Evolutionary conservation across 108 stramenopile species (phyloP).

Genomic region (Nitzschia sp.): DNA sequence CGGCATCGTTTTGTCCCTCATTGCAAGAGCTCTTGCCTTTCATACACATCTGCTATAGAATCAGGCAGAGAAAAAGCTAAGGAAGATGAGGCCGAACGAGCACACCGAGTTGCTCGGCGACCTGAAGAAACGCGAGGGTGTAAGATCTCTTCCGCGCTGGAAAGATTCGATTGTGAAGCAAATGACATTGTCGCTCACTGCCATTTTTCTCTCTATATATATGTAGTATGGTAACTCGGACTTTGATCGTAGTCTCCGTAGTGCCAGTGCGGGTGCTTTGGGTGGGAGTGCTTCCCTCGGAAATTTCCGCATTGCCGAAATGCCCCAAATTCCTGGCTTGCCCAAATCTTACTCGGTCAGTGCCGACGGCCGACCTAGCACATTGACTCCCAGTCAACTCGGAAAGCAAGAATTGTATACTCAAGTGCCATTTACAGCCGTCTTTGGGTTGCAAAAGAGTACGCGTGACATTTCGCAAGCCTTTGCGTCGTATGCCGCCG

Average conservation of each 20-base stretch:
- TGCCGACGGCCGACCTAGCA: constrained; percentile 55
- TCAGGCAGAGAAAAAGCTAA: not conserved
- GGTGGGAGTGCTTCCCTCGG: constrained; percentile 49
- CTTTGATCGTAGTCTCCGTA: constrained; percentile 36
- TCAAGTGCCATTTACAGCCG: constrained; percentile 78
- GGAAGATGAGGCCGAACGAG: constrained; percentile 5
- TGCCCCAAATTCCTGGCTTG: constrained; percentile 38
- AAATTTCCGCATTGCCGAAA: constrained; percentile 43
- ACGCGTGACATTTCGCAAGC: constrained; percentile 65
- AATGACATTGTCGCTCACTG: not conserved
- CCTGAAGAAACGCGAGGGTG: constrained; percentile 1
- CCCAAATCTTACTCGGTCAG: constrained; percentile 68
- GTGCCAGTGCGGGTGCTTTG: constrained; percentile 41
- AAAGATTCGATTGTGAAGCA: not conserved
- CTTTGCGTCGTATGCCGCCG: constrained; percentile 81
- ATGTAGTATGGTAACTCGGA: constrained; percentile 23
- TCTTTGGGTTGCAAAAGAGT: constrained; percentile 79
- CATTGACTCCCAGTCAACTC: constrained; percentile 76
- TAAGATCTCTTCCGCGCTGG: not conserved
- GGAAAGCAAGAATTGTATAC: constrained; percentile 84
- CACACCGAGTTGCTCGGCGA: constrained; percentile 19
- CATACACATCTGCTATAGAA: no score
- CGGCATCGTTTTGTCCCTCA: no score
- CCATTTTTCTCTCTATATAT: not conserved
- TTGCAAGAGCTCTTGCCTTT: no score